A percentile compares a stretch with the other conserved stretches of the same genome.
phyloP scores from a whole-genome alignment of 257 asterid species.

The Lycium barbarum region DNA sequence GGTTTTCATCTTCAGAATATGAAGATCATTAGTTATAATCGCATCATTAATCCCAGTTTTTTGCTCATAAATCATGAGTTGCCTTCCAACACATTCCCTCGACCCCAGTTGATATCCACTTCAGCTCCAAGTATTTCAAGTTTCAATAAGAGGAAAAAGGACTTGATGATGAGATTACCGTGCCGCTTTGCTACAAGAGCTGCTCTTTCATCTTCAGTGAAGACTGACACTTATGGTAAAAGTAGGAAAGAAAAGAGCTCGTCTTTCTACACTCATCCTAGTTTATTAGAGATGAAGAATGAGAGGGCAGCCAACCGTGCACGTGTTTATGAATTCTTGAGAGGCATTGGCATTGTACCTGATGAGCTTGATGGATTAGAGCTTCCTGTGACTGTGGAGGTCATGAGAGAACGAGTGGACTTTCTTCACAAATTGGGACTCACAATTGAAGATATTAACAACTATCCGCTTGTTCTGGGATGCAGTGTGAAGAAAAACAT shows the following conservation, averaged over 20 bases:
- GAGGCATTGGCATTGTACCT: slow-evolving; percentile 72
- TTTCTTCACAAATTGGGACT: slow-evolving; percentile 95
- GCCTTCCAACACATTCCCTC: slow-evolving; percentile 52
- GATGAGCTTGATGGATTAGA: slow-evolving; percentile 97
- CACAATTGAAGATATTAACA: slow-evolving; percentile 84
- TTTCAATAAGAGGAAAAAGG: slow-evolving; percentile 43
- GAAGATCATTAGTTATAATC: slow-evolving; percentile 60
- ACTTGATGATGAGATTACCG: slow-evolving; percentile 51
- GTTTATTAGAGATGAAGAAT: slow-evolving; percentile 77
- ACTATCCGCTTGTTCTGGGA: slow-evolving; percentile 95
- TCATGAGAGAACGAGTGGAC: slow-evolving; percentile 89
- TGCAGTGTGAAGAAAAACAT: slow-evolving; percentile 98
- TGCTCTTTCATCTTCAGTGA: slow-evolving; percentile 51
- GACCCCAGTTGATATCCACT: slow-evolving; percentile 43
- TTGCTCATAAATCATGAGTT: slow-evolving; percentile 62
- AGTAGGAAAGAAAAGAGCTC: slow-evolving; percentile 52
- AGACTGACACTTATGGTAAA: slow-evolving; percentile 39
- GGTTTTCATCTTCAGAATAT: slow-evolving; percentile 47
- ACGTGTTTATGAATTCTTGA: slow-evolving; percentile 81
- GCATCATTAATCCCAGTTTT: slow-evolving; percentile 64
- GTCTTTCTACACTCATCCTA: slow-evolving; percentile 81
- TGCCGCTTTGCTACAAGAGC: slow-evolving; percentile 56
- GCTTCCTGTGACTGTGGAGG: slow-evolving; percentile 92
- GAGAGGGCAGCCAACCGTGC: slow-evolving; percentile 77
- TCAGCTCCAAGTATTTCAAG: slow-evolving; percentile 47